Conservation (phyloP, 768 basidiomycete species). For the Polyporus arcularius region DNA sequence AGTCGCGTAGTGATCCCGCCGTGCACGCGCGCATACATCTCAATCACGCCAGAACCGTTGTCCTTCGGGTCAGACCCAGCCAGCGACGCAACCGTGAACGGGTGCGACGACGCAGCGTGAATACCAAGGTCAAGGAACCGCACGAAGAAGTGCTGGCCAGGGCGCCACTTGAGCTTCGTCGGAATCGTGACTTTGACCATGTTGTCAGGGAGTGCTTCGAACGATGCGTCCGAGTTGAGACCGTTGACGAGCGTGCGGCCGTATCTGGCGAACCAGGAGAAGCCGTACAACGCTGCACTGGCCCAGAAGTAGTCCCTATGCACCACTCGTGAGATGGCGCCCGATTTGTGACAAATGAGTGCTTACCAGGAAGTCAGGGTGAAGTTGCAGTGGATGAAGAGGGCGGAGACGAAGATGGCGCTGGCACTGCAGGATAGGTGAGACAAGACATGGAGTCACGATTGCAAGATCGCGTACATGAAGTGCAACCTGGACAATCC, state of each 20-base stretch:
- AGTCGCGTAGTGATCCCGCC: slow-evolving; percentile 32
- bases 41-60: slow-evolving; percentile 4
- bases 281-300: slow-evolving; percentile 29
- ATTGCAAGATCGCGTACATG: too few relatives aligned
- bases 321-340: not conserved
- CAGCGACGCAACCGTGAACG: slow-evolving; percentile 36
- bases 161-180: slow-evolving; percentile 30
- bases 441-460: not conserved
- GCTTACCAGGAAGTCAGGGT: slow-evolving; percentile 31
- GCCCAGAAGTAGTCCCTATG: slow-evolving; percentile 34
- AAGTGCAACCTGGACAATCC: too few relatives aligned
- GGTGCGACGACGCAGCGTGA: slow-evolving; percentile 34
- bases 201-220: slow-evolving; percentile 29
- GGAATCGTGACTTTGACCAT: slow-evolving; percentile 29
- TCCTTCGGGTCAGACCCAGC: not conserved
- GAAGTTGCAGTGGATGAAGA: slow-evolving; percentile 35
- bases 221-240: slow-evolving; percentile 23
- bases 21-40: slow-evolving; percentile 30
- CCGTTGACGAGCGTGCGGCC: slow-evolving; percentile 29
- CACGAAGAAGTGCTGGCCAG: slow-evolving; percentile 36
- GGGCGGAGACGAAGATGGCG: slow-evolving; percentile 34
- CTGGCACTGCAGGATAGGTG: slow-evolving; percentile 25
- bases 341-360: not conserved
- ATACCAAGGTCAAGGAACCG: slow-evolving; percentile 28
- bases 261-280: slow-evolving; percentile 31